phyloP scores from a whole-genome alignment of 2,329 filamentous ascomycete species.

The Neofusicoccum kwambonambiense region DNA sequence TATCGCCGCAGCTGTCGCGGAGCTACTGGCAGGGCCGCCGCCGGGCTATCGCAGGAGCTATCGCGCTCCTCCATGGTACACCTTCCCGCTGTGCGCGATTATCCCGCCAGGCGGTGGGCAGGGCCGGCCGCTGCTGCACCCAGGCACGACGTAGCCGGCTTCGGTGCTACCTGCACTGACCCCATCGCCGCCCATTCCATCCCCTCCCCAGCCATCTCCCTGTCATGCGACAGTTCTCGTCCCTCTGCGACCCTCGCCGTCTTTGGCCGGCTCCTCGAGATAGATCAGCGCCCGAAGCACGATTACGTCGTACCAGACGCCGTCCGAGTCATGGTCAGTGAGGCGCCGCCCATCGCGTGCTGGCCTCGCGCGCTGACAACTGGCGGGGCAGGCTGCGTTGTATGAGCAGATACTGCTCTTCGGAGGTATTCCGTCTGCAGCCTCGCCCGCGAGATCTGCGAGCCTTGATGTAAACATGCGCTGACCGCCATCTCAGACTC shows the following conservation, averaged over 20 bases:
- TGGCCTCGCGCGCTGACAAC: background rate
- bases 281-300: background rate
- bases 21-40: background rate
- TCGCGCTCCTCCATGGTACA: too few species aligned
- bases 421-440: conserved; percentile 52
- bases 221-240: background rate
- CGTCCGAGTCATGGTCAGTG: conserved; percentile 3
- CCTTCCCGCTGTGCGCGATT: too few species aligned
- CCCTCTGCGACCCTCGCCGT: background rate
- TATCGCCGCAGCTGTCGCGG: background rate
- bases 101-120: too few species aligned
- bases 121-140: too few species aligned
- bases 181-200: background rate
- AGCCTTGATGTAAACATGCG: background rate
- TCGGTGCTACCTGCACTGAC: background rate
- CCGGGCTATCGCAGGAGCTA: background rate
- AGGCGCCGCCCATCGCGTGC: background rate
- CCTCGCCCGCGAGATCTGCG: background rate
- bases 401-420: conserved; percentile 66
- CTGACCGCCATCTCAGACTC: conserved; percentile 54
- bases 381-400: conserved; percentile 17
- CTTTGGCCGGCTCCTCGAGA: background rate
- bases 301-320: background rate
- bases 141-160: background rate
- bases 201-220: background rate